These are phyloP conservation scores for Suhomyces chickasaworum DNA, from an alignment of 1,139 yeast species.

Conservation along the genomic window DNA sequence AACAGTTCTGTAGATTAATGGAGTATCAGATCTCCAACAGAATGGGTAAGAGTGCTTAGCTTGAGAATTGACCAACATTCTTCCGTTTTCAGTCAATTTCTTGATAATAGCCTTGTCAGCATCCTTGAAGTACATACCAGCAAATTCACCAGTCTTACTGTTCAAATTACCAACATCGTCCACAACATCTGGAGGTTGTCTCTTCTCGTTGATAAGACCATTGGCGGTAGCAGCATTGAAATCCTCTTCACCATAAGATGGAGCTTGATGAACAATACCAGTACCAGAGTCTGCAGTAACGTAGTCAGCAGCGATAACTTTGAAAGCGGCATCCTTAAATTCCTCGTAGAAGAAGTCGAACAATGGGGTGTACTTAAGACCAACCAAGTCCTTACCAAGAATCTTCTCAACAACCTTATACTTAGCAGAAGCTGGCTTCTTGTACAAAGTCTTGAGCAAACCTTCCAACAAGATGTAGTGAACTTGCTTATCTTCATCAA, in stretches of 20 bases:
- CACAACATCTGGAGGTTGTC: constrained; percentile 87
- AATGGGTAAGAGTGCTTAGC: constrained; percentile 96
- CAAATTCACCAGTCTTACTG: constrained; percentile 67
- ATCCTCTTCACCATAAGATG: constrained; percentile 99
- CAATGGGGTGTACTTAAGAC: constrained; percentile 77
- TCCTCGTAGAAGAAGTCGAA: constrained; percentile 78
- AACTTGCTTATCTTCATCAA: constrained; percentile 81
- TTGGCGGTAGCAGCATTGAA: constrained; percentile 74
- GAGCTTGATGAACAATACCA: constrained; percentile 98
- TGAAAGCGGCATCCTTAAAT: constrained; percentile 77
- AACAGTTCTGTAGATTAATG: constrained; percentile 90
- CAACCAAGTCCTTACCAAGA: constrained; percentile 77
- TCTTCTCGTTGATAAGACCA: constrained; percentile 71
- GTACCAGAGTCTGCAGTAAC: constrained; percentile 97
- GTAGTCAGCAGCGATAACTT: constrained; percentile 77
- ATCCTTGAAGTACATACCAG: constrained; percentile 89
- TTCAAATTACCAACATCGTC: constrained; percentile 91
- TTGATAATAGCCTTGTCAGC: constrained; percentile 93
- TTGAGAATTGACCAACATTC: constrained; percentile 75
- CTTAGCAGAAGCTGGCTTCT: constrained; percentile 91
- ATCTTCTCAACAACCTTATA: constrained; percentile 78
- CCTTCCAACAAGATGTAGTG: constrained; percentile 82
- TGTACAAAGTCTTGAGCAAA: constrained; percentile 79
- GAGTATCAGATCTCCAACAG: constrained; percentile 99
- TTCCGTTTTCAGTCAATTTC: constrained; percentile 74